These are phyloP conservation scores for Oryza glaberrima DNA, from an alignment of 176 grass and related monocot genomes.

Conservation along the genomic window DNA sequence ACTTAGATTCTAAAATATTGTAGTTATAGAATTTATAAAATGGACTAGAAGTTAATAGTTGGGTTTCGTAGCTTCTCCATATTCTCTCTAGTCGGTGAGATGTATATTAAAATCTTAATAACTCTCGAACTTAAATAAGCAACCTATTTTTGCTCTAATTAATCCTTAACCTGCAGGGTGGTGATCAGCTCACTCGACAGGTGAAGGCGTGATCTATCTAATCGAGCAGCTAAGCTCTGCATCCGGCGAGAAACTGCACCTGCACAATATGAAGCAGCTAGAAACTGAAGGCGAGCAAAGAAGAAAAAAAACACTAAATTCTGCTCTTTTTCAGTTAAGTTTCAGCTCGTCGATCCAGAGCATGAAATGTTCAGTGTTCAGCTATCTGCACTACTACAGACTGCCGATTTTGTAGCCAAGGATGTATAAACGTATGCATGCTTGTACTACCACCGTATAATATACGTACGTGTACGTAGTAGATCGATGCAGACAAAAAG, in stretches of 20 bases:
- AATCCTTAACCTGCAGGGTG: slow-evolving; percentile 52
- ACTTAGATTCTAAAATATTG: too few relatives aligned
- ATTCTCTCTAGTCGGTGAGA: too few relatives aligned
- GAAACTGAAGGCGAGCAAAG: not conserved
- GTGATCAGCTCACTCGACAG: slow-evolving; percentile 83
- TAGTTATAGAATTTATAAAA: too few relatives aligned
- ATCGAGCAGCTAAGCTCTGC: not conserved
- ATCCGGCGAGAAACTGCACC: not conserved
- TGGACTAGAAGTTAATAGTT: too few relatives aligned
- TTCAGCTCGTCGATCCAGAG: slow-evolving; percentile 28
- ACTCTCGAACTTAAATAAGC: not conserved
- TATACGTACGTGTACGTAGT: not conserved
- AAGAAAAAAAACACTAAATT: too few relatives aligned
- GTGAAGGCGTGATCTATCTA: slow-evolving; percentile 12
- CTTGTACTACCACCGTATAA: not conserved
- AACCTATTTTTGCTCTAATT: not conserved
- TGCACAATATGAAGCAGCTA: not conserved
- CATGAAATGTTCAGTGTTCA: slow-evolving; percentile 6
- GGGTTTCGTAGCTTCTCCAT: too few relatives aligned
- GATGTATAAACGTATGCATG: not conserved
- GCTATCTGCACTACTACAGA: not conserved
- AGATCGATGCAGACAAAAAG: not conserved
- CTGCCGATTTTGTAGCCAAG: slow-evolving; percentile 27
- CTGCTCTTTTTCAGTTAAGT: not conserved
- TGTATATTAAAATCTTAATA: too few relatives aligned